Evolutionary conservation across 306 rosid species (phyloP).

Genomic region (Glycine tomentella): DNA sequence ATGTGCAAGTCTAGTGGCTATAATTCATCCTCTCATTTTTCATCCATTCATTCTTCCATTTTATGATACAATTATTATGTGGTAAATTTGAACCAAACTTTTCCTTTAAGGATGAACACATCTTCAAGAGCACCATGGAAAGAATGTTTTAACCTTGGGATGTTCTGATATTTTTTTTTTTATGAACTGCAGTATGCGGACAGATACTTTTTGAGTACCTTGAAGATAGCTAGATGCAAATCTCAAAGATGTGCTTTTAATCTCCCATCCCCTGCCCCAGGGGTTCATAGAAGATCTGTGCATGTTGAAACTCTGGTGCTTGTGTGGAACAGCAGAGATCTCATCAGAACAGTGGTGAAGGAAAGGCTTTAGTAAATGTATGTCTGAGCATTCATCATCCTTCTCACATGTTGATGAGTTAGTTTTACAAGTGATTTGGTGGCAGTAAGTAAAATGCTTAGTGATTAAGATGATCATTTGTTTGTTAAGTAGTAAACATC

Average conservation of each 20-base stretch:
- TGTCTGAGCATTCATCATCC: background rate
- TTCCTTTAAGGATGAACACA: constrained; percentile 17
- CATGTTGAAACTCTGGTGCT: constrained; percentile 72
- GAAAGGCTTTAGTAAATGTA: constrained; percentile 59
- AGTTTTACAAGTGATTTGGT: too few species aligned
- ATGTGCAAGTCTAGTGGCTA: background rate
- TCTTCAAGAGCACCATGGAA: constrained; percentile 7
- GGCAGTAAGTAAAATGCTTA: background rate
- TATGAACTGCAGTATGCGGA: constrained; percentile 53
- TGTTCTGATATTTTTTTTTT: constrained; percentile 35
- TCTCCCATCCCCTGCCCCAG: constrained; percentile 40
- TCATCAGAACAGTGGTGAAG: constrained; percentile 64
- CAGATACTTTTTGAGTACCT: constrained; percentile 53
- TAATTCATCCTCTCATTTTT: constrained; percentile 1
- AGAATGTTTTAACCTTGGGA: constrained; percentile 13
- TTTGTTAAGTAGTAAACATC: background rate
- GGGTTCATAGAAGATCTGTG: constrained; percentile 51
- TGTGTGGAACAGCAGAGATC: constrained; percentile 67
- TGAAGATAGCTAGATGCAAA: constrained; percentile 80
- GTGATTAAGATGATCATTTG: background rate
- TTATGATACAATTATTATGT: background rate
- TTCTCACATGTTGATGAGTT: background rate
- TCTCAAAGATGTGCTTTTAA: constrained; percentile 48
- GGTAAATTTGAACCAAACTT: constrained; percentile 16
- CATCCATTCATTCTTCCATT: constrained; percentile 12